Evolutionary conservation across 2,329 filamentous ascomycete species (phyloP), one percentile per base, ranked within the genome.

Genomic region (Colletotrichum eleusines): DNA sequence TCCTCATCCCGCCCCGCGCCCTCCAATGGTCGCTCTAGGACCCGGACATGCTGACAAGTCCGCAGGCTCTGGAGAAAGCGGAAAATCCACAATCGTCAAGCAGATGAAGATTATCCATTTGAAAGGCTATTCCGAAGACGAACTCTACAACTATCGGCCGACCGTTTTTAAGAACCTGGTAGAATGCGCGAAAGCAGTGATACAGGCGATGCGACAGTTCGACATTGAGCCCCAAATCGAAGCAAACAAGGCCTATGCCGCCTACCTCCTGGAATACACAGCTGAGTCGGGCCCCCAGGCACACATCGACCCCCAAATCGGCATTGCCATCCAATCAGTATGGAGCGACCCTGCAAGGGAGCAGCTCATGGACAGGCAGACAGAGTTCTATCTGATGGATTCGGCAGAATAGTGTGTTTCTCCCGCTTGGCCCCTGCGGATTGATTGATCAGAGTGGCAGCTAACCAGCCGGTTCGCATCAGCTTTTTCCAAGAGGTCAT

Each of bases 51-150:
- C 72, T 74, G 59, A 73, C 57, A 20, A 48, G 35, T 48, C 48
- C 72, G 75, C 80, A 98, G 96, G 96, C 75, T 98, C 96, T 74
- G 96, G 96, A 75, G 96, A 99, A 85, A 98, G 95, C 82, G 96
- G 96, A 76, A 99, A 99, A 84, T 98, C 96, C 69, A 99, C 96
- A 12, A 98, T 99, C 77, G 96, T 99, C 76, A 99, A 99, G 83
- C 96, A 99, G 87, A 99, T 99, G 96, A 99, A 98, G 84, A 99
- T 99, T 77, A 98, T 99, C 78, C 96, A 99, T 79, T 92, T 98
- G 77, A 97, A 98, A 83, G 96, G 96, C 72, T 99, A 99, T 83
- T 95, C 94, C 14, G 90, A 94, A 75, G 95, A 98, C 77, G 96
- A 99, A 82, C 87, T 98, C 60, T 92, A 92, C 77, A 92, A 97